These are phyloP conservation scores for Corylus heterophylla DNA, from an alignment of 306 rosid species.

Conservation along the genomic window DNA sequence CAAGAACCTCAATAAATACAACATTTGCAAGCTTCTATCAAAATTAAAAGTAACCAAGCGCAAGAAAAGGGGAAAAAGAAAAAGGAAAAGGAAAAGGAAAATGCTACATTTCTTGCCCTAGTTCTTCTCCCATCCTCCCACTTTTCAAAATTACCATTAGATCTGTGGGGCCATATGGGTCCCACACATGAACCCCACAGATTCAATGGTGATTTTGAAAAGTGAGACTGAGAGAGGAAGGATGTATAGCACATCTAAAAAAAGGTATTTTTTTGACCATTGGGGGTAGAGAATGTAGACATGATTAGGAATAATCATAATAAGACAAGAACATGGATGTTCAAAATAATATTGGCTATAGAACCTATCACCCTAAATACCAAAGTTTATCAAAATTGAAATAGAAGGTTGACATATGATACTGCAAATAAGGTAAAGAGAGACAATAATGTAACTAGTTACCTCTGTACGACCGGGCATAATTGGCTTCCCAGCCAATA, in stretches of 20 bases:
- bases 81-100: neutral
- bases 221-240: too few relatives aligned
- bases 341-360: neutral
- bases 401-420: neutral
- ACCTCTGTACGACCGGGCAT: slow-evolving; percentile 99
- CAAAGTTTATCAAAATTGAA: neutral
- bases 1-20: neutral
- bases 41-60: neutral
- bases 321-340: neutral
- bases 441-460: slow-evolving; percentile 26
- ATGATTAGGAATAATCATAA: neutral
- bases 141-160: too few relatives aligned
- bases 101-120: too few relatives aligned
- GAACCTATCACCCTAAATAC: neutral
- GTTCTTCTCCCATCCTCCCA: too few relatives aligned
- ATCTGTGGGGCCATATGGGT: too few relatives aligned
- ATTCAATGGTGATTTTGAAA: too few relatives aligned
- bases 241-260: too few relatives aligned
- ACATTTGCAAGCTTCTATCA: neutral
- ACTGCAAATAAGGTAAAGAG: slow-evolving; percentile 21
- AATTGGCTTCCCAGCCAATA: slow-evolving; percentile 90
- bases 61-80: neutral
- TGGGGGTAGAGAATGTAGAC: neutral
- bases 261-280: neutral
- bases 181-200: too few relatives aligned